Conservation (phyloP, 495 filamentous ascomycete species). For the Penicillium diatomitis region DNA sequence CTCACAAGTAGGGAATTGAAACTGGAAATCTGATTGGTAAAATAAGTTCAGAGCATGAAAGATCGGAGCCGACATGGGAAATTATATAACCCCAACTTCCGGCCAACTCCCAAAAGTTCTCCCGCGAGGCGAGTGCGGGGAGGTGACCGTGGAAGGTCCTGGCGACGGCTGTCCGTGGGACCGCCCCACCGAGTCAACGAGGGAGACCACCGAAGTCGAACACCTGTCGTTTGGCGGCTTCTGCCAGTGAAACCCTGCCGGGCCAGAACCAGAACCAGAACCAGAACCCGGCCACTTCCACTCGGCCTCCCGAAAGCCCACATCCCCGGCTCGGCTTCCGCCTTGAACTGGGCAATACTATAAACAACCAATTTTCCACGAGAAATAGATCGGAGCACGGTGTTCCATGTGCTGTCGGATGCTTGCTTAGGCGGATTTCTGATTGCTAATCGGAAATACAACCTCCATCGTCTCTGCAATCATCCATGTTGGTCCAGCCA, state of each 20-base stretch:
- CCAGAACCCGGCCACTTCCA: neutral
- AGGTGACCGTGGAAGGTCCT: conserved; percentile 28
- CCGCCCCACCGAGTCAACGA: conserved; percentile 1
- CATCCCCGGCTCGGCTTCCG: neutral
- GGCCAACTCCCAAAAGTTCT: too few relatives aligned
- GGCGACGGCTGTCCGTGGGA: conserved; percentile 26
- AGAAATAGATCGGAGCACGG: neutral
- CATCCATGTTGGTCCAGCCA: too few relatives aligned
- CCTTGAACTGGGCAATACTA: neutral
- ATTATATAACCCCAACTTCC: conserved; percentile 1
- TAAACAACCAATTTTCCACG: neutral
- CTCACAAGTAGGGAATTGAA: neutral
- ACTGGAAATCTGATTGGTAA: neutral
- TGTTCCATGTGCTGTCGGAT: neutral
- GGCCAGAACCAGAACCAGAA: too few relatives aligned
- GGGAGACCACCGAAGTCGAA: too few relatives aligned
- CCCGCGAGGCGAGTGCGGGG: conserved; percentile 4
- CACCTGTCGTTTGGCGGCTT: too few relatives aligned
- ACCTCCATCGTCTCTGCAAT: neutral
- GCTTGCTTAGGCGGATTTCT: neutral
- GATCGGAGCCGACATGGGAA: neutral
- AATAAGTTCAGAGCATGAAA: neutral
- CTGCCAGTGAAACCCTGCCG: too few relatives aligned
- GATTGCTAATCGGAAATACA: neutral
- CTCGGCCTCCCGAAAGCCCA: conserved; percentile 3